Conservation (phyloP, 164 flowering plant species). For the Buxus sempervirens region DNA sequence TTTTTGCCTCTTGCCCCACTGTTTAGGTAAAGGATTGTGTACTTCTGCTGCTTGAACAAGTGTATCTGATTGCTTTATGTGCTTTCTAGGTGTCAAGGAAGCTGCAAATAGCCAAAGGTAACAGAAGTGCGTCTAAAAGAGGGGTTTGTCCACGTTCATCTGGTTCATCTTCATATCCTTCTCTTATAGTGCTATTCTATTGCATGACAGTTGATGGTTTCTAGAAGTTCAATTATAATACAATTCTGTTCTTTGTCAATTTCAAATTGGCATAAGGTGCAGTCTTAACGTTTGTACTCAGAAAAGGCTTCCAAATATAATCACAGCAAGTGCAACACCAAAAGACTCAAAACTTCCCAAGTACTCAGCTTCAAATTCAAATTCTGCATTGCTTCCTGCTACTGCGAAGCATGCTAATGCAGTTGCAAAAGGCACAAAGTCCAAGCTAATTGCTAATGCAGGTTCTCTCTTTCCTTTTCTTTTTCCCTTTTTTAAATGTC, state of each 20-base stretch:
- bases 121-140: constrained; percentile 34
- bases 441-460: constrained; percentile 31
- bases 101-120: constrained; percentile 33
- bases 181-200: neutral
- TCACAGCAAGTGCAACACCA: constrained; percentile 17
- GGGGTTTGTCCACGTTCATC: constrained; percentile 45
- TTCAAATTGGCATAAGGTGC: constrained; percentile 1
- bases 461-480: constrained; percentile 36
- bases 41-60: neutral
- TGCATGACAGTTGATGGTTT: neutral
- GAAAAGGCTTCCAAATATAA: constrained; percentile 50
- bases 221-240: neutral
- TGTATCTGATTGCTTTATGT: constrained; percentile 3
- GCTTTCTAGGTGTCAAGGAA: constrained; percentile 37
- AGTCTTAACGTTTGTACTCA: constrained; percentile 59
- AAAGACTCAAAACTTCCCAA: constrained; percentile 48
- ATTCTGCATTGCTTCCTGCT: constrained; percentile 21
- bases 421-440: constrained; percentile 27
- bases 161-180: constrained; percentile 78
- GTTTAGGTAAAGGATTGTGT: no score
- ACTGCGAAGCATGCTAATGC: constrained; percentile 22
- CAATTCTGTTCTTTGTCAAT: neutral
- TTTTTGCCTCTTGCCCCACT: no score
- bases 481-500: no score
- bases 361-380: constrained; percentile 32